phyloP scores from a whole-genome alignment of 352 stramenopile genomes.

The Globisporangium abappressorium region DNA sequence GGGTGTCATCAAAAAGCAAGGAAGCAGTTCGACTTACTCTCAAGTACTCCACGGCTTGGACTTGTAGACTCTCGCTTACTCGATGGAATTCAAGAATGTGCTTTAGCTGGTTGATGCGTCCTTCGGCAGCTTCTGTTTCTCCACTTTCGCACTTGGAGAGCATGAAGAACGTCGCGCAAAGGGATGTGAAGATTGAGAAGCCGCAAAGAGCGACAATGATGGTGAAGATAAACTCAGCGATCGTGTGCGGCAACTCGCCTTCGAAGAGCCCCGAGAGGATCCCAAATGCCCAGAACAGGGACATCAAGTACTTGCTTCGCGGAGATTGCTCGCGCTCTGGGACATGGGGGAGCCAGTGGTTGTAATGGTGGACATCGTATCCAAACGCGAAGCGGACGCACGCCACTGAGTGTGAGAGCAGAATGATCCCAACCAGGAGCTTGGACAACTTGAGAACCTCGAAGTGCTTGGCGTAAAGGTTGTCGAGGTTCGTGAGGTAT shows the following conservation, averaged over 20 bases:
- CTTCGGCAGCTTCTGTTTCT: slow-evolving; percentile 50
- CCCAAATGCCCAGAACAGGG: slow-evolving; percentile 66
- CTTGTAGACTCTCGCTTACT: slow-evolving; percentile 53
- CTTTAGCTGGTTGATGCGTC: slow-evolving; percentile 69
- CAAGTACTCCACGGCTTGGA: slow-evolving; percentile 66
- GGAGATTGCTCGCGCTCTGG: slow-evolving; percentile 27
- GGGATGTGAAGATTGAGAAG: slow-evolving; percentile 65
- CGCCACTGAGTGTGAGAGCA: slow-evolving; percentile 53
- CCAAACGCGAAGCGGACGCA: slow-evolving; percentile 62
- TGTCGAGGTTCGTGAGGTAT: slow-evolving; percentile 52
- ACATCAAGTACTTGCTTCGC: slow-evolving; percentile 39
- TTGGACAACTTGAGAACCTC: slow-evolving; percentile 44
- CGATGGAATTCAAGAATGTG: slow-evolving; percentile 68
- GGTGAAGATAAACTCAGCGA: slow-evolving; percentile 61
- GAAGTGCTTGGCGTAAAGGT: slow-evolving; percentile 65
- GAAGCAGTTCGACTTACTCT: slow-evolving; percentile 21
- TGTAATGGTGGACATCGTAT: slow-evolving; percentile 37
- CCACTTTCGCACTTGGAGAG: slow-evolving; percentile 78
- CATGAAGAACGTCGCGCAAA: slow-evolving; percentile 77
- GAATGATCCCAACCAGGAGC: slow-evolving; percentile 45
- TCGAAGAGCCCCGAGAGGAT: slow-evolving; percentile 69
- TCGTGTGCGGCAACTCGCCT: slow-evolving; percentile 48
- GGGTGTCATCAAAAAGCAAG: neutral
- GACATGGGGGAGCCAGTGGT: slow-evolving; percentile 48
- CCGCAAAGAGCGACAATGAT: slow-evolving; percentile 59